Conservation (phyloP, 257 asterid genomes). For the Paraleonurus japonicus region DNA sequence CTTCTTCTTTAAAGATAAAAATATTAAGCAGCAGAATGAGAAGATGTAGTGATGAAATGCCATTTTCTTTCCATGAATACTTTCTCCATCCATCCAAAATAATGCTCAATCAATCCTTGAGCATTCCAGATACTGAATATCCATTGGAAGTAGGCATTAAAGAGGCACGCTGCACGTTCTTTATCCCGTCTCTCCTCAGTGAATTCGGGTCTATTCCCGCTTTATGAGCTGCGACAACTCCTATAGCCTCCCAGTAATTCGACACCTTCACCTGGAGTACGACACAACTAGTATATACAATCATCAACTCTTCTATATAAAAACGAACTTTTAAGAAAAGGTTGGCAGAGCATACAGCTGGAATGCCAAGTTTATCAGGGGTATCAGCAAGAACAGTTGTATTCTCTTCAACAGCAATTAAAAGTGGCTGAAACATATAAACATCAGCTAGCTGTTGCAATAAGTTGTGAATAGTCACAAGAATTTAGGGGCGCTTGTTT, state of each 20-base stretch:
- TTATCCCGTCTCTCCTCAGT: conserved; percentile 57
- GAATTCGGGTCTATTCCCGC: conserved; percentile 86
- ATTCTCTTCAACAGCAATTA: conserved; percentile 85
- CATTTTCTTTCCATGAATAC: neutral
- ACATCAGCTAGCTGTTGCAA: neutral
- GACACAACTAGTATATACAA: neutral
- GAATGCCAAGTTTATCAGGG: conserved; percentile 73
- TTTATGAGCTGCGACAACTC: conserved; percentile 84
- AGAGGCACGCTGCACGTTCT: conserved; percentile 35
- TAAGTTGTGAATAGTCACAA: neutral
- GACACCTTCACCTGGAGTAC: conserved; percentile 67
- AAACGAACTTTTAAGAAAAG: neutral
- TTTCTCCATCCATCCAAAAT: neutral
- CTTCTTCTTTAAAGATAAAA: neutral
- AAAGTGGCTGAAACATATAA: conserved; percentile 60
- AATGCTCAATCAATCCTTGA: neutral
- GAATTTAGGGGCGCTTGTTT: too few species aligned
- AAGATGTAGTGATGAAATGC: neutral
- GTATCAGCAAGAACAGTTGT: conserved; percentile 73
- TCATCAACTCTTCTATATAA: neutral
- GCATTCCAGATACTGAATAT: conserved; percentile 15
- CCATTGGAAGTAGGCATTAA: conserved; percentile 39
- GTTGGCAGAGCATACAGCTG: conserved; percentile 47
- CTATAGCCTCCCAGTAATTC: conserved; percentile 95
- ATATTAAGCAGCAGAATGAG: neutral